Base-by-base conservation (phyloP, 306 rosid genomes). In the Lathyrus tuberosus region DNA sequence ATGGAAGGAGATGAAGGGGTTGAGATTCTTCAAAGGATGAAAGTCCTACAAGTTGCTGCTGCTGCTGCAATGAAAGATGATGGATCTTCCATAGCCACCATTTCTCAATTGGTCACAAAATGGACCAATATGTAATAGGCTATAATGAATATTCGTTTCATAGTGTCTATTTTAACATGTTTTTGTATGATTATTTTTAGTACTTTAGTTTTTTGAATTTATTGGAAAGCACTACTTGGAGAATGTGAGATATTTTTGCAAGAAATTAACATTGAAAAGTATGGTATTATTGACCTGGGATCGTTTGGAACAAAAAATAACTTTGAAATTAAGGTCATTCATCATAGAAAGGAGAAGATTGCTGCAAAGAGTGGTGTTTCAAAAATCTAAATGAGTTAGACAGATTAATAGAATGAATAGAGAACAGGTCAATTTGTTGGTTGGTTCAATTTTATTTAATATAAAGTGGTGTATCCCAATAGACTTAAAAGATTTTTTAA, bases 61-160 rank as follows among this genome's bases (percentile, higher is more conserved):
- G 57, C 17, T 10, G 47, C 18, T 24, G 78, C 84, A 12, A 33
- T 67, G 0, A 10, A 68, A 17, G 6, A 10, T n/a, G 69, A 65
- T 67, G 84, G 84, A 2, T 67, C 79, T 42, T 84, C 85, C 43
- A 58, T 73, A 8, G 62, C 11, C 22, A 65, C 65, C 4, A 6
- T 84, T 11, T 56, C 74, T 37, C 56, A 78, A 14, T 69, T 84
- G 38, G 75, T 74, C 14, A 38, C 33, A 28, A 73, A 71, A 48
- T 78, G 70, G 86, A 38, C 2, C 10, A 65, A 0, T 65, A 17
- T 46, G 30, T 3, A 26, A 26, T 26, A 26, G 30, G 30, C 30
- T 26, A 26, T 26, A 26, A 3, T 26, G 30, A 26, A 26, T 3
- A 26, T 26, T 26, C 30, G 30, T 22, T 9, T 53, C 31, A 1